Base-by-base conservation (phyloP, 2,329 filamentous ascomycete genomes). In the Pseudogymnoascus sp. region DNA sequence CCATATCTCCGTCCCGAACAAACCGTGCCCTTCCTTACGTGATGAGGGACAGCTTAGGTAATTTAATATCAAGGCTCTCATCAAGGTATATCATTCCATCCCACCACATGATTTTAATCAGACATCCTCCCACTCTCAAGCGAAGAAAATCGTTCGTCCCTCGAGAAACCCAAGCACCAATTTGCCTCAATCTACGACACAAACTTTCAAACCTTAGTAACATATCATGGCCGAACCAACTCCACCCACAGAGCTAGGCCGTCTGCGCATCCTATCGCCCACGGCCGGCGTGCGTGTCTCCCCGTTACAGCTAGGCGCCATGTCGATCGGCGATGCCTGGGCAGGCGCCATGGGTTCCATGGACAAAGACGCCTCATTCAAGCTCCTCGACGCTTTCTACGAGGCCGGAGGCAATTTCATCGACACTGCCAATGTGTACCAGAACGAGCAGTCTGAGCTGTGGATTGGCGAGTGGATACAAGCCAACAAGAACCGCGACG, bases 381-480 rank as follows among this genome's bases (percentile, higher is more conserved):
- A 79, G 62, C 75, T 88, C 4, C 77, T 88, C 1, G 84, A 88
- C 66, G 78, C 77, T 63, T 88, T 80, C 73, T 78, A 76, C 61
- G 76, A 77, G 13, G 75, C 79, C 0, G 86, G 86, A 4, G 86
- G 87, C 15, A 89, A 89, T 75, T 88, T 89, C 71, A 86, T 89
- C 71, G 87, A 89, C 72, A 88, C 84, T 0, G 74, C 82, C 67
- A 83, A 81, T 74, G 78, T 77, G 67, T 87, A 86, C 73, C 81
- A 86, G 68, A 68, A 79, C 64, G 83, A 82, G 63, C 74, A 87
- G 69, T 85, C 82, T 0, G 88, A 90, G 73, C 73, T 70, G 62
- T 88, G 87, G 83, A 77, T 90, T 64, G 88, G 88, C 38, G 85
- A 88, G 68, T 90, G 87, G 87, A 87, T 89, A 83, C 78, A 80